Percentiles rank a stretch among this genome's conserved stretches.
These are phyloP conservation scores for Iris macrosiphon DNA, from an alignment of 106 monocot species.

Conservation along the genomic window DNA sequence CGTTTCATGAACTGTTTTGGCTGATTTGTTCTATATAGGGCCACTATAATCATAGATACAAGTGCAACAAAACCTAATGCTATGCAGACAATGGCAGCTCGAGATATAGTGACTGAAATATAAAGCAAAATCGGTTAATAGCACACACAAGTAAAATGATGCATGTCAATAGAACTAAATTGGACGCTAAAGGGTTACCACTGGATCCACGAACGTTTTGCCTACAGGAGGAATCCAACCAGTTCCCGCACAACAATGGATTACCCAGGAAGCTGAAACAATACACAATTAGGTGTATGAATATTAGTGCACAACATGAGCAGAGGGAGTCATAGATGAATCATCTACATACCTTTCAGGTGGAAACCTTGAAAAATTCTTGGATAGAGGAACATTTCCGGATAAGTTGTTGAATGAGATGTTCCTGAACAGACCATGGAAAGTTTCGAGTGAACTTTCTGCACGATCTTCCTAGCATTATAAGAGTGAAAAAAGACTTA, in stretches of 20 bases:
- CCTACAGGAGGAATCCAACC: conserved; percentile 39
- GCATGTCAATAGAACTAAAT: background rate
- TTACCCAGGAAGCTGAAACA: conserved; percentile 71
- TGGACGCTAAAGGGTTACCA: conserved; percentile 26
- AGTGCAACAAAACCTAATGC: conserved; percentile 46
- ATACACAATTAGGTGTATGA: background rate
- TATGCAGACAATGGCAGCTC: conserved; percentile 45
- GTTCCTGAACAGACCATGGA: conserved; percentile 43
- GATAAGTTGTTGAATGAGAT: conserved; percentile 96
- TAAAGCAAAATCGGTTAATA: background rate
- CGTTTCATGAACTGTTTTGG: conserved; percentile 36
- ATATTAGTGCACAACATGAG: background rate
- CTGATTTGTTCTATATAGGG: conserved; percentile 50
- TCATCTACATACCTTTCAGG: conserved; percentile 47
- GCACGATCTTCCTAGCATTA: background rate
- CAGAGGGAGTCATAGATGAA: background rate
- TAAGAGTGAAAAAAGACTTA: conserved; percentile 23
- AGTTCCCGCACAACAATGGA: conserved; percentile 54
- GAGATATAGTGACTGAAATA: conserved; percentile 45
- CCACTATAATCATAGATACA: conserved; percentile 35
- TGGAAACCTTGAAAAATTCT: conserved; percentile 75
- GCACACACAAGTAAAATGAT: background rate
- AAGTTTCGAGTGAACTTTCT: background rate
- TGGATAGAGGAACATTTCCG: conserved; percentile 56
- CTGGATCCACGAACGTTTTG: conserved; percentile 23